Percentiles rank a stretch among this genome's conserved stretches.
phyloP scores from a whole-genome alignment of 2,329 filamentous ascomycete genomes.

The Lasiodiplodia gonubiensis region DNA sequence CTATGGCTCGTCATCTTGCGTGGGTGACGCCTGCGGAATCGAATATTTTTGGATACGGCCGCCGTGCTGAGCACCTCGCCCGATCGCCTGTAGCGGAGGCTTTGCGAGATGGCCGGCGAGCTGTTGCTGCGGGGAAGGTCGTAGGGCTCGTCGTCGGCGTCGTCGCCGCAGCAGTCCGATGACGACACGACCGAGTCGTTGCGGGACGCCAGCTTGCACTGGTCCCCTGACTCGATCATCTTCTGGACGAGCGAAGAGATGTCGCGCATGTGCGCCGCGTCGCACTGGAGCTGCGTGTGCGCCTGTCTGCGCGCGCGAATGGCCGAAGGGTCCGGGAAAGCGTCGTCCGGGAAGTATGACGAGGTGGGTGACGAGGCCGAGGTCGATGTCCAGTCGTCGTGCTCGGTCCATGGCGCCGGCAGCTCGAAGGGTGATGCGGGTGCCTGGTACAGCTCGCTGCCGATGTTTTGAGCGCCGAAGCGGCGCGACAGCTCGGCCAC shows the following conservation, averaged over 20 bases:
- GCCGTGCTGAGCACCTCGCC: slow-evolving; percentile 37
- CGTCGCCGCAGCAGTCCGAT: slow-evolving; percentile 25
- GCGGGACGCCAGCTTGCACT: slow-evolving; percentile 41
- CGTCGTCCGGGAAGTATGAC: slow-evolving; percentile 19
- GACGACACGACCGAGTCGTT: slow-evolving; percentile 28
- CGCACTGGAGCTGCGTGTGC: slow-evolving; percentile 50
- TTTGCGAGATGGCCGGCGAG: slow-evolving; percentile 30
- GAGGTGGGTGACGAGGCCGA: slow-evolving; percentile 21
- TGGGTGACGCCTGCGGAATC: slow-evolving; percentile 41
- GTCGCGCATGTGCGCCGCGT: slow-evolving; percentile 46
- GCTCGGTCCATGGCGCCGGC: slow-evolving; percentile 13
- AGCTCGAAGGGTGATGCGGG: slow-evolving; percentile 14
- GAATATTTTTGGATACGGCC: slow-evolving; percentile 39
- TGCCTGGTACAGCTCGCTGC: not conserved
- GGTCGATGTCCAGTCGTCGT: slow-evolving; percentile 21
- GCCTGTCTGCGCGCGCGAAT: slow-evolving; percentile 49
- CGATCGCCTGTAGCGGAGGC: slow-evolving; percentile 37
- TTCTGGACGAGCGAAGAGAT: slow-evolving; percentile 50
- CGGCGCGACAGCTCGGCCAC: slow-evolving; percentile 27
- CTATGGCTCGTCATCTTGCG: slow-evolving; percentile 21
- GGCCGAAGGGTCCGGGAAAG: slow-evolving; percentile 33
- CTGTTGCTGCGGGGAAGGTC: slow-evolving; percentile 41
- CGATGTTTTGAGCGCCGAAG: slow-evolving; percentile 27
- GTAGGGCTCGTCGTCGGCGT: slow-evolving; percentile 39
- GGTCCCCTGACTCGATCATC: slow-evolving; percentile 50